Evolutionary conservation across 257 asterid species (phyloP), one percentile per base, ranked within the genome.

Genomic region (Solanum piurae): DNA sequence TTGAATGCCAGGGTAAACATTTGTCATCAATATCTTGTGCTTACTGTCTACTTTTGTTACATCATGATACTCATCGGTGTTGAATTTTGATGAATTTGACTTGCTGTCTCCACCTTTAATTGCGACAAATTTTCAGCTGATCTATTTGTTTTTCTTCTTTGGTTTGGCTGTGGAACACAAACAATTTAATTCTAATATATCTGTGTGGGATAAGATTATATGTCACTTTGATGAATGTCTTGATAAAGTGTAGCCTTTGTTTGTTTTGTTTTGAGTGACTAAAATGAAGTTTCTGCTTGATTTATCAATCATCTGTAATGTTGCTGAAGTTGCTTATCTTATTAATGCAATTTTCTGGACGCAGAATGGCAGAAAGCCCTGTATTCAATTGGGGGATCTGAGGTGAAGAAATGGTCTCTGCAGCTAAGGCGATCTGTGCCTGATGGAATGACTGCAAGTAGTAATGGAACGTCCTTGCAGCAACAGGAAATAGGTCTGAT

Each of bases 361-460:
- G 87, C 95, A 97, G 99, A 96, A 91, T 97, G 99, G 99, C 99
- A 97, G 93, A 97, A 97, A 92, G 99, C 99, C 29, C 91, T 97
- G 84, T 97, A 95, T 88, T 90, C 99, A 46, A 92, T 96, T 88
- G 98, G 99, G 86, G 99, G 99, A 87, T 92, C 99, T 2, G 99
- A 97, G 90, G 97, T 97, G 88, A 95, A 95, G 89, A 97, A 97
- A 91, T 97, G 99, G 99, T 93, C 99, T 49, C 91, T 97, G 91
- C 99, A 97, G 94, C 95, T 97, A 84, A 90, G 99, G 73, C 93
- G 98, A 85, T 92, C 98, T 62, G 87, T 94, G 80, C 98, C 99
- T 36, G 99, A 97, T 88, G 99, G 98, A 87, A 89, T 95, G 86
- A 89, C 98, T 49, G 92, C 98, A 25, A 92, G 94, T 87, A 97